Base-by-base conservation (phyloP, 768 basidiomycete species). In the Phanerodontia chrysosporium region DNA sequence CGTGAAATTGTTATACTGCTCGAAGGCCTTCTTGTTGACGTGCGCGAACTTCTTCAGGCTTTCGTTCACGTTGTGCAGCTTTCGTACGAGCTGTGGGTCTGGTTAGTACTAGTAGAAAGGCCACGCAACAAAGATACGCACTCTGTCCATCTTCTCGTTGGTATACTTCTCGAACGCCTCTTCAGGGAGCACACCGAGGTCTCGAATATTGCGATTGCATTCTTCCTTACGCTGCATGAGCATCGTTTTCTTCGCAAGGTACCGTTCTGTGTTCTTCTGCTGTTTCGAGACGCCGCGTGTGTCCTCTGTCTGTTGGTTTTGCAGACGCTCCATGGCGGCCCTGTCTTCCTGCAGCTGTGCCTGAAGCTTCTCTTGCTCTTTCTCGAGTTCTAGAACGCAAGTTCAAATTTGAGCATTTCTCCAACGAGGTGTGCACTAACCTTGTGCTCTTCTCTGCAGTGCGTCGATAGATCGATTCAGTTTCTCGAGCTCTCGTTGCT, bases 1-100 rank as follows among this genome's bases (percentile, higher is more conserved):
- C 8, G 95, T 97, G 72, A 98, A 98, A 70, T 93, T 95, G 71
- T 84, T 92, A 77, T 97, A 98, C 71, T 98, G 96, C 71, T 99
- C 97, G 69, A 96, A 96, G 1, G 96, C 97, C 69, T 98, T 98
- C 80, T 99, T 99, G 79, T 99, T 99, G 62, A 98, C 96, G 69
- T 98, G 95, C 0, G 94, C 92, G 67, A 95, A 99, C 72, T 95
- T 96, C 72, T 97, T 96, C 65, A 99, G 77, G 27, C 85, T 83
- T 68, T 98, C 95, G 68, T 98, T 97, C 61, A 95, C 87, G 14
- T 81, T 79, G 64, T 96, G 95, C n/a, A 99, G 80, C 63, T 90
- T 90, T 75, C 94, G 96, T 67, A 95, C 85, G 46, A 99, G 80
- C 96, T 99, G 66, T 22, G 18, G 12, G 9, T 16, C 22, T 10